Evolutionary conservation across 2,329 filamentous ascomycete genomes (phyloP), one percentile per base, ranked within the genome.

Genomic region (Paecilomyces niveus): DNA sequence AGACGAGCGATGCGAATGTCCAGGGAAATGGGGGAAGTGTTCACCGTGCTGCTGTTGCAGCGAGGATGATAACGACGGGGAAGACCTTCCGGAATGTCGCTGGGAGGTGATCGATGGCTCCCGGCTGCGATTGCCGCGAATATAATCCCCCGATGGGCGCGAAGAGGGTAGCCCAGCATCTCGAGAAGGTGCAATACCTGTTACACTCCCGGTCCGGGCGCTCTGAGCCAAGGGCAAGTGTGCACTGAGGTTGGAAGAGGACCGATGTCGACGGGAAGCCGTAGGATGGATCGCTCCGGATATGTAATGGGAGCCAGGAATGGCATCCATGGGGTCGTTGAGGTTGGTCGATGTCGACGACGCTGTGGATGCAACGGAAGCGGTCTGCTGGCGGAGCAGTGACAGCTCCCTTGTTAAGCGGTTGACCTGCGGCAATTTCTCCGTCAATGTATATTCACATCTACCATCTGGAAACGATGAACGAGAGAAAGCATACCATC

Each of bases 361-460:
- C 9, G 81, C 68, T 7, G 83, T 87, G 8, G 83, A 86, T 54
- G 83, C 83, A 29, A 86, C 84, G 1, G 83, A 86, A 5, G 83
- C 82, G 8, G 84, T 84, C 68, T 85, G 84, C 24, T 85, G 83
- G 59, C 92, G 89, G n/a, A 97, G 85, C 56, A 91, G 81, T 15
- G 88, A 87, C 35, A 97, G 85, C 72, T 97, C 93, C 58, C 93
- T 89, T 0, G 90, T 96, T 32, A 97, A 82, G 33, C 93, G 90
- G 77, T 97, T 97, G 61, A 97, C 90, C 90, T 93, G 69, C 49
- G 32, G 13, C 21, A 18, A 59, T 35, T 18, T 9, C 29, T 7
- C n/a, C 33, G 8, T 21, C 24, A 32, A 13, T 18, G 22, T 15
- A 35, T 3, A 31, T 15, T n/a, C 31, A 5, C 13, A 39, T n/a